A percentile compares a stretch with the other conserved stretches of the same genome.
Conservation (phyloP, 2,329 filamentous ascomycete species). For the Epichloe bromicola region DNA sequence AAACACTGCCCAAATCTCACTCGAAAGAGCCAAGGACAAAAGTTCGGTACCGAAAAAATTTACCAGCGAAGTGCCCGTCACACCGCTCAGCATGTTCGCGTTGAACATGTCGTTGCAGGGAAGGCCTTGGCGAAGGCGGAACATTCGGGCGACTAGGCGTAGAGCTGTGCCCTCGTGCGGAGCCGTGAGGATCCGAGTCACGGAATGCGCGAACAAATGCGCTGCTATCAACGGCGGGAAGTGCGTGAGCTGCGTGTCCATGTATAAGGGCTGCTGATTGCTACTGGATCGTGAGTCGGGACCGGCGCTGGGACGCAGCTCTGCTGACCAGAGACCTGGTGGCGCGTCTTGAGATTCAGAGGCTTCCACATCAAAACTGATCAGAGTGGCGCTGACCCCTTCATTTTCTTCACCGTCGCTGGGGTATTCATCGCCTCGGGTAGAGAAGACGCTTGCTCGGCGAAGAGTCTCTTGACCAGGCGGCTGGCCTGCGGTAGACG, state of each 20-base stretch:
- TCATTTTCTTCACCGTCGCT: slow-evolving; percentile 45
- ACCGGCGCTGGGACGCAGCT: slow-evolving; percentile 37
- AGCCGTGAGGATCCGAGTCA: slow-evolving; percentile 28
- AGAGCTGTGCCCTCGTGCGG: slow-evolving; percentile 35
- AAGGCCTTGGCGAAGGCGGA: slow-evolving; percentile 25
- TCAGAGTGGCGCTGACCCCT: slow-evolving; percentile 41
- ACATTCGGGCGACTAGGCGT: slow-evolving; percentile 30
- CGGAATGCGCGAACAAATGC: slow-evolving; percentile 31
- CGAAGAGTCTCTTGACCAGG: slow-evolving; percentile 21
- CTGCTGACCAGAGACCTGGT: slow-evolving; percentile 44
- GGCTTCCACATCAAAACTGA: slow-evolving; percentile 49
- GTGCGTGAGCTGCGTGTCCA: slow-evolving; percentile 36
- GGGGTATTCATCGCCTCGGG: slow-evolving; percentile 37
- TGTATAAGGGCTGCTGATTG: slow-evolving; percentile 23
- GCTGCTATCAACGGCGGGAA: slow-evolving; percentile 36
- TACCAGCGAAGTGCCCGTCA: slow-evolving; percentile 26
- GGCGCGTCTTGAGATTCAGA: slow-evolving; percentile 38
- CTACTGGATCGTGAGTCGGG: slow-evolving; percentile 15
- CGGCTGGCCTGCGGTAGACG: slow-evolving; percentile 15
- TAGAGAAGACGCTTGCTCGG: slow-evolving; percentile 33
- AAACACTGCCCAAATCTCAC: slow-evolving; percentile 32
- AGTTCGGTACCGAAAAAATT: slow-evolving; percentile 36
- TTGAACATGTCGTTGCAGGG: slow-evolving; percentile 26
- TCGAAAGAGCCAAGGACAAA: slow-evolving; percentile 29
- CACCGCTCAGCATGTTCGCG: slow-evolving; percentile 21